Conservation (phyloP, 2,329 filamentous ascomycete genomes). For the Penicillium sp. region DNA sequence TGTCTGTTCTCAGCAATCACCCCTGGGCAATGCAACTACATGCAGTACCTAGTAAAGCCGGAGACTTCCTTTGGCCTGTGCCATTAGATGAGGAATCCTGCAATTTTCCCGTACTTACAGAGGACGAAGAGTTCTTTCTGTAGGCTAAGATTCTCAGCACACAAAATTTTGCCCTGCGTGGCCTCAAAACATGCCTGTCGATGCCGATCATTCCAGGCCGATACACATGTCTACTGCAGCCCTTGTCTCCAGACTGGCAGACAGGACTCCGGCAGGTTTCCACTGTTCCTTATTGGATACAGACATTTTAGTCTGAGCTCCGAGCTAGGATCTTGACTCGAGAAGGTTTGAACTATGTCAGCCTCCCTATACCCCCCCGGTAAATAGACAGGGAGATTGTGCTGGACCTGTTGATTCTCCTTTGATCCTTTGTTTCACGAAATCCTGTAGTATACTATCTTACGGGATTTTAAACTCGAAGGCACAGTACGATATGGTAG, state of each 20-base stretch:
- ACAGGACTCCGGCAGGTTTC: background rate
- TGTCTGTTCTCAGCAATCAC: background rate
- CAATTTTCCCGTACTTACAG: background rate
- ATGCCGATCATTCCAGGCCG: background rate
- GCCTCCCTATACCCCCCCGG: constrained; percentile 12
- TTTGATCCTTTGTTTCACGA: background rate
- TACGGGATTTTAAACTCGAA: too few relatives aligned
- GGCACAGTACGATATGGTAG: background rate
- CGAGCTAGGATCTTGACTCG: constrained; percentile 8
- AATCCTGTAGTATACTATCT: too few relatives aligned
- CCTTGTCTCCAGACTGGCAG: background rate
- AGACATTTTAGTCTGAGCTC: too few relatives aligned
- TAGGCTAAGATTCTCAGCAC: background rate
- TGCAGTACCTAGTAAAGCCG: too few relatives aligned
- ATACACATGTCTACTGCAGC: background rate
- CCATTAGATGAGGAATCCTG: background rate
- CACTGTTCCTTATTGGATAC: background rate
- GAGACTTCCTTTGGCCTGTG: background rate
- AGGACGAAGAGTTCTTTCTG: background rate
- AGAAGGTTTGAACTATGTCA: constrained; percentile 2
- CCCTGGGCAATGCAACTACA: too few relatives aligned
- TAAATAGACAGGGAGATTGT: background rate
- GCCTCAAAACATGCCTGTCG: background rate
- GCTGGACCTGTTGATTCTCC: background rate
- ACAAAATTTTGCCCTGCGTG: background rate